These are phyloP conservation scores for Calonectria leucothoes DNA, from an alignment of 2,329 filamentous ascomycete species.

Conservation along the genomic window DNA sequence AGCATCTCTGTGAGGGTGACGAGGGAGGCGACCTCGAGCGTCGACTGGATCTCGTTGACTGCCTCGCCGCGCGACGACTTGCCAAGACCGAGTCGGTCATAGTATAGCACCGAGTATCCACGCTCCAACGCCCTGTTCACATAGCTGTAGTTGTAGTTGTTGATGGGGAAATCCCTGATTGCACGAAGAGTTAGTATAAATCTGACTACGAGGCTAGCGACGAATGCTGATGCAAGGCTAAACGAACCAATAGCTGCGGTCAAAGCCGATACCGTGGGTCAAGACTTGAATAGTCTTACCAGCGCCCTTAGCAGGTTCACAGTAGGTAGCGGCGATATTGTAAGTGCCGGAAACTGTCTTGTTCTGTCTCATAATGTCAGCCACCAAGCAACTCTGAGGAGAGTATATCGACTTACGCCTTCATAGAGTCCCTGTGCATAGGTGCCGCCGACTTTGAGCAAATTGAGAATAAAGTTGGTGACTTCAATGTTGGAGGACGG, in stretches of 20 bases:
- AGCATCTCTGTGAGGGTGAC: neutral
- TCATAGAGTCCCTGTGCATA: neutral
- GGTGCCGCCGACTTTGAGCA: neutral
- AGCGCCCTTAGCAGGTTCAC: neutral
- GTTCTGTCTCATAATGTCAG: neutral
- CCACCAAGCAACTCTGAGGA: too few species aligned
- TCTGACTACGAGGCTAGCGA: neutral
- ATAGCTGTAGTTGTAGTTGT: constrained; percentile 4
- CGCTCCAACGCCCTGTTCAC: neutral
- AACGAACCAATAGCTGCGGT: constrained; percentile 1
- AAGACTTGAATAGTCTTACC: neutral
- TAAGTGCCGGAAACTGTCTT: constrained; percentile 1
- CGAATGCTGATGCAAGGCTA: neutral
- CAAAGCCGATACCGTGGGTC: constrained; percentile 3
- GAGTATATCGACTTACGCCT: neutral
- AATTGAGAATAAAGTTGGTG: neutral
- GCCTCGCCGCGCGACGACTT: neutral
- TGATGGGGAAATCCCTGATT: neutral
- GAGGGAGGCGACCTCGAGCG: neutral
- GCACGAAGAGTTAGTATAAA: neutral
- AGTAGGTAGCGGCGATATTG: neutral
- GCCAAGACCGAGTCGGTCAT: neutral
- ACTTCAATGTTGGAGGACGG: neutral
- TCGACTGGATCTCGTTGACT: constrained; percentile 4
- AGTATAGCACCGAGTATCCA: neutral